Evolutionary conservation across 352 stramenopile species (phyloP), one percentile per base, ranked within the genome.

Genomic region (Globisporangium perplexum): DNA sequence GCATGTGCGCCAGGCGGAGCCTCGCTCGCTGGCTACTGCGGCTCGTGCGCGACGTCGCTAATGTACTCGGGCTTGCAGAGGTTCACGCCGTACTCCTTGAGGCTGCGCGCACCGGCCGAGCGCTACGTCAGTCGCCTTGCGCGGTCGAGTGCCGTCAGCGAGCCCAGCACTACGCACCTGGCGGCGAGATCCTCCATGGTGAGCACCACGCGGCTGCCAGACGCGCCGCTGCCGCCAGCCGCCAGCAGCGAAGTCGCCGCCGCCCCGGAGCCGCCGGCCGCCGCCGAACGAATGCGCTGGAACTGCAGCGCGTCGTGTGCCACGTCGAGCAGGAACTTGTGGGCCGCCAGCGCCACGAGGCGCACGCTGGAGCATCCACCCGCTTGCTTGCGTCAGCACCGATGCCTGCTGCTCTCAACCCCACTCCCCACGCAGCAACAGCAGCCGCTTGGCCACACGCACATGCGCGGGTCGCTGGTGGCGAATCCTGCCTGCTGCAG

Each of bases 301-400:
- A 78, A 88, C 65, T 90, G 78, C 76, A 90, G 83, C 14, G 82
- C 68, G 55, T 93, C 82, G 49, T 90, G 82, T 1, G 72, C 74
- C 22, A 90, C 82, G 56, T 93, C 82, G 47, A 90, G 55, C 30
- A 93, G 55, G n/a, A 93, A 83, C 56, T 93, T 90, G 66, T 93
- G 82, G 1, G 77, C 79, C 2, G 66, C 79, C 20, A 93, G 64
- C 23, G 75, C 78, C 31, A 93, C 68, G 57, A 90, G 62, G 1
- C 79, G 71, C 38, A 83, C 69, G 39, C 82, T 92, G 50, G 2
- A 22, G 31, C 11, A 39, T 4, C 33, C 33, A 39, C 30, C 11
- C 30, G 10, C 30, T n/a, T n/a, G n/a, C n/a, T n/a, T n/a, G n/a
- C n/a, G n/a, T 22, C 23, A 20, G 23, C n/a, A 12, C 23, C 24